Evolutionary conservation across 139 green algal genomes (phyloP), one percentile per base, ranked within the genome.

Genomic region (Pleodorina starrii): DNA sequence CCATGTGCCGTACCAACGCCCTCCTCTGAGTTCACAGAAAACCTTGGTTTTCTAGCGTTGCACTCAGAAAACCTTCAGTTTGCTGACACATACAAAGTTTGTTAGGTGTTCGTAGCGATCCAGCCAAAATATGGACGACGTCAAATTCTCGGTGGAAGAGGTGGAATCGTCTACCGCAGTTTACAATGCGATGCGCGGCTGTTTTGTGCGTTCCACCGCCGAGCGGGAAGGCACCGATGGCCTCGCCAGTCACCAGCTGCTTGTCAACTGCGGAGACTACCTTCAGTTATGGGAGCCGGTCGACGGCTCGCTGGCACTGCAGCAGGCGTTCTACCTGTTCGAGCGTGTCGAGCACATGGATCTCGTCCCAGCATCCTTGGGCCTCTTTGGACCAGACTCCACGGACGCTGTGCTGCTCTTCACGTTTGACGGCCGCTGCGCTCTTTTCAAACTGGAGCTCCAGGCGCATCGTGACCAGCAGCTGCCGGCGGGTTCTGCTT

Each of bases 281-380:
- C 44, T 88, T n/a, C 82, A 88, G 66, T 63, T 88, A 51, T 79
- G 82, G 82, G 63, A 88, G 66, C 44, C 44, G 11, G 32, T 35
- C 5, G 66, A 88, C n/a, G 82, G 82, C 2, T 68, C 43, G 10
- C 44, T 88, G n/a, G 82, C 79, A 19, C 6, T 69, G 10, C 29
- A 57, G 16, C 82, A 88, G 36, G 14, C 32, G 14, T 79, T 88
- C 44, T 50, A 88, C 23, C 36, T 88, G 5, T 51, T 88, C 35
- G 82, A 88, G 68, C 66, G 63, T 27, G 68, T 88, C 17, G 82
- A 88, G 35, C 82, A 88, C 44, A 79, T 88, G 42, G 82, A 80
- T 21, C 21, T 51, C 2, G 82, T 88, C 19, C 82, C 82, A 0
- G 43, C 66, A 21, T 40, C 63, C 11, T 46, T 88, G 66, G 16